Base-by-base conservation (phyloP, 2,329 filamentous ascomycete species). In the Trichoderma aggressivum region DNA sequence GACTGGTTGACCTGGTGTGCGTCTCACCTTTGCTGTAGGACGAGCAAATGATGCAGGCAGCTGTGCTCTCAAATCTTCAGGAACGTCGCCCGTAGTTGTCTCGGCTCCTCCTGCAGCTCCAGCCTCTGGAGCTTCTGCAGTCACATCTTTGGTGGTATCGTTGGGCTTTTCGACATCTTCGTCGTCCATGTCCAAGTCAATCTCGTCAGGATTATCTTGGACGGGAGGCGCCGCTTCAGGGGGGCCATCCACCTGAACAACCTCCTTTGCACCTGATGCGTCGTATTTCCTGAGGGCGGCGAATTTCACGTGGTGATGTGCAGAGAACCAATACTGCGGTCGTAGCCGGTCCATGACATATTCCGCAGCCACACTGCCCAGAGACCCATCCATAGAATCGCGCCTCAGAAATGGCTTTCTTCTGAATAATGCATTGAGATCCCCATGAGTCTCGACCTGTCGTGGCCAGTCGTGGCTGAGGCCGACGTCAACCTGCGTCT, bases 391-490 rank as follows among this genome's bases (percentile, higher is more conserved):
- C 61, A 84, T 83, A 1, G 94, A 94, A 79, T 99, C 96, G 63
- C 88, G 82, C 74, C 89, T 86, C 74, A 98, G 96, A 76, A 89
- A 85, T 0, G 86, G 86, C 83, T 98, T 98, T 78, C 85, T 87
- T 34, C 82, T 84, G 79, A 94, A 97, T 1, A 99, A 83, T 55
- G 84, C 82, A 61, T 86, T 82, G 60, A 86, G 82, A 78, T 98
- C 86, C 6, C 96, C 96, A 74, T 90, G 87, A 78, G 88, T 90
- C 81, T 97, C 96, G 68, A 98, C 89, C 0, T 87, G 90, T 63
- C 91, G 89, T 0, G 96, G 96, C 96, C 96, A 99, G 82, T 99
- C 96, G 78, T 99, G 96, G 75, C 94, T 98, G 67, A 99, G 82
- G 3, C 94, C 94, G 58, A 99, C 84, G 75, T 99, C 96, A 47